Base-by-base conservation (phyloP, 2,329 filamentous ascomycete species). In the Apiospora kogelbergensis region DNA sequence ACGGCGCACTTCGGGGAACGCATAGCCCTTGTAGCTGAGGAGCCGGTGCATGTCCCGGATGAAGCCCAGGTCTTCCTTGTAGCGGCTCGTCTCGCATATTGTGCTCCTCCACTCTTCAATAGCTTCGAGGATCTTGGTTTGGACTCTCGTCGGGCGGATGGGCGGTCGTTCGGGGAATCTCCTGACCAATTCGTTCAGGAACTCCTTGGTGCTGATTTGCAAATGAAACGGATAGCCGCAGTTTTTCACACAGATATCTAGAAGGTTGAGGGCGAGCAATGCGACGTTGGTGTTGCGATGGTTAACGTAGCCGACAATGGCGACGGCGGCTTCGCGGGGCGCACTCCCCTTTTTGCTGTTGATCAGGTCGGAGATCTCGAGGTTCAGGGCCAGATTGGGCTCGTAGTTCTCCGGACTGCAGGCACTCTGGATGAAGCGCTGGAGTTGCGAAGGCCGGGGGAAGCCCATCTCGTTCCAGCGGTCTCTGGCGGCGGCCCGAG, bases 191-290 rank as follows among this genome's bases (percentile, higher is more conserved):
- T 99, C 96, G 82, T 99, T 99, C 76, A 99, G 90, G 76, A 99
- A 99, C 78, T 99, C 96, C 81, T 99, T 99, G 74, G 96, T 98
- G 81, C 93, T 95, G 79, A 99, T 98, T 82, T 99, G 96, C 69
- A 99, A 90, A 78, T 99, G 96, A 81, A 99, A 99, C 1, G 96
- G 95, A 80, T 99, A 99, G 76, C 96, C 96, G 86, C 96, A 99
- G 84, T 99, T 99, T 86, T 99, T 99, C 81, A 98, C 96, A 81
- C 96, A 98, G 72, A 98, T 98, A 80, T 99, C 96, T 78, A 99
- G 93, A 74, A 99, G 89, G 83, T 91, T 91, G 77, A 98, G 87
- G 70, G 96, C 95, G 70, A 98, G 88, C 73, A 99, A 85, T 71
- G 95, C 92, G 74, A 99, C 94, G 81, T 97, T 98, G 70, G 95